Conservation (phyloP, 1,284 basidiomycete species). For the Golubevia pallescens region DNA sequence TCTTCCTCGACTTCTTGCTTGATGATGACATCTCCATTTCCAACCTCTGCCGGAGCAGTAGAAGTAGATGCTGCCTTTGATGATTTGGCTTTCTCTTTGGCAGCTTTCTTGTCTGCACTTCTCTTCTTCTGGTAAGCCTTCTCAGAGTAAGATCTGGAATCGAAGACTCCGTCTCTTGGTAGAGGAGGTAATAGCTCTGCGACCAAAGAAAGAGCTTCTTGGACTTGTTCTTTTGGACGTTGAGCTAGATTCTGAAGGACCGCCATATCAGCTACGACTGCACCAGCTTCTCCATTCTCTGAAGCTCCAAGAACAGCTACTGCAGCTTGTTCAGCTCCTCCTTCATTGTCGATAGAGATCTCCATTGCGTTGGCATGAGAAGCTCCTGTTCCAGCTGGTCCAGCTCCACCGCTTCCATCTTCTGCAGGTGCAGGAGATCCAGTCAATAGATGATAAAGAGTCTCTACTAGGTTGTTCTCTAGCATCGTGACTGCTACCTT, state of each 20-base stretch:
- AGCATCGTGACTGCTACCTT: slow-evolving; percentile 44
- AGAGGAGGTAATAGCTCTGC: slow-evolving; percentile 53
- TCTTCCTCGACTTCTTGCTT: slow-evolving; percentile 4
- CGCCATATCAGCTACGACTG: slow-evolving; percentile 76
- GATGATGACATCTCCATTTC: not conserved
- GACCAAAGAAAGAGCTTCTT: slow-evolving; percentile 52
- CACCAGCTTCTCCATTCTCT: slow-evolving; percentile 8
- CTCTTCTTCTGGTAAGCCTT: slow-evolving; percentile 70
- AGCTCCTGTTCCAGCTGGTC: slow-evolving; percentile 2
- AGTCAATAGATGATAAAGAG: slow-evolving; percentile 55
- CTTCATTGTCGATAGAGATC: slow-evolving; percentile 24
- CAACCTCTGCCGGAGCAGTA: slow-evolving; percentile 68
- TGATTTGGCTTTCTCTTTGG: slow-evolving; percentile 67
- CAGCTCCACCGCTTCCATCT: slow-evolving; percentile 11
- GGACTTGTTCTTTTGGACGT: slow-evolving; percentile 79
- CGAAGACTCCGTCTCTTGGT: slow-evolving; percentile 84
- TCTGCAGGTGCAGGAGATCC: slow-evolving; percentile 41
- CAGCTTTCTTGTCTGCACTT: slow-evolving; percentile 12
- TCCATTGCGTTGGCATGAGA: slow-evolving; percentile 27
- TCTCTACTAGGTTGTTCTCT: slow-evolving; percentile 54
- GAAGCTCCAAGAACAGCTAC: slow-evolving; percentile 17
- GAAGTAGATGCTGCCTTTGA: slow-evolving; percentile 78
- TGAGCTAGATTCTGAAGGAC: slow-evolving; percentile 97
- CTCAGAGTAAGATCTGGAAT: slow-evolving; percentile 85
- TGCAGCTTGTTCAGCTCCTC: slow-evolving; percentile 9